Percentiles rank a stretch among this genome's conserved stretches.
phyloP scores from a whole-genome alignment of 1,139 yeast species.

The Scheffersomyces titani region DNA sequence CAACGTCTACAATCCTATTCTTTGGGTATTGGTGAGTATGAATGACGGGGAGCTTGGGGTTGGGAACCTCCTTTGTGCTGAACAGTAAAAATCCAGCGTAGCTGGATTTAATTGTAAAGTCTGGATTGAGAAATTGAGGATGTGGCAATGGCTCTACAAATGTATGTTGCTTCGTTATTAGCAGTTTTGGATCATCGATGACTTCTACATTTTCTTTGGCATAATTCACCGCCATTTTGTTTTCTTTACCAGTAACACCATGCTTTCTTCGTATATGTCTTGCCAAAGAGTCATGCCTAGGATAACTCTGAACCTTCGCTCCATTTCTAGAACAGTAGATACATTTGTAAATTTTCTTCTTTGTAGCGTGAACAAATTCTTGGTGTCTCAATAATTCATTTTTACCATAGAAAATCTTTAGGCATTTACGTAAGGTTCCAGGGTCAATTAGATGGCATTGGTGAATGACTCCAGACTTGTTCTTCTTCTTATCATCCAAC shows the following conservation, averaged over 20 bases:
- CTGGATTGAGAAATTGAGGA: constrained; percentile 32
- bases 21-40: constrained; percentile 5
- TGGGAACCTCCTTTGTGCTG: constrained; percentile 15
- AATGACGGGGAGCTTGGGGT: constrained; percentile 3
- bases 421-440: constrained; percentile 29
- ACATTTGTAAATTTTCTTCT: constrained; percentile 46
- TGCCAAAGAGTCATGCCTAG: constrained; percentile 49
- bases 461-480: constrained; percentile 36
- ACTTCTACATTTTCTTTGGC: constrained; percentile 48
- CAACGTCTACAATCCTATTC: constrained; percentile 11
- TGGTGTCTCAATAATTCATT: constrained; percentile 49
- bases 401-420: constrained; percentile 47
- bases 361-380: constrained; percentile 51
- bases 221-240: constrained; percentile 48
- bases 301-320: constrained; percentile 44
- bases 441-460: constrained; percentile 47
- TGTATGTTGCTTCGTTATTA: constrained; percentile 12
- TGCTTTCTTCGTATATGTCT: constrained; percentile 49
- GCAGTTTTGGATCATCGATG: constrained; percentile 31
- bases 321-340: constrained; percentile 41
- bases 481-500: constrained; percentile 19
- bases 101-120: constrained; percentile 30
- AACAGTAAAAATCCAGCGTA: constrained; percentile 36
- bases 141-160: constrained; percentile 31
- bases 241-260: constrained; percentile 49